These are phyloP conservation scores for Cryptosporidium viatorum DNA, from an alignment of 169 alveolate species.

Conservation along the genomic window DNA sequence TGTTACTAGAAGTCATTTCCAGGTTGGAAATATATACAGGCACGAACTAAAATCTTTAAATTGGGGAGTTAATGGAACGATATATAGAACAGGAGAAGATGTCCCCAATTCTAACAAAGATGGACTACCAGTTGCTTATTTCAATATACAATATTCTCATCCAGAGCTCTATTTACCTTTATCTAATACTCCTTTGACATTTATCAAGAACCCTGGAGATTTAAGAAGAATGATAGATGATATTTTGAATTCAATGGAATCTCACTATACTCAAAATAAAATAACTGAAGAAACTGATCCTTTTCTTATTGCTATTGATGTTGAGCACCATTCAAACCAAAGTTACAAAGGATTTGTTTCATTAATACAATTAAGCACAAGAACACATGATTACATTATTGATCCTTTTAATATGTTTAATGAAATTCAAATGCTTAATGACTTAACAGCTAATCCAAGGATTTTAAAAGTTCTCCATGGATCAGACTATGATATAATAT, in stretches of 20 bases:
- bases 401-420: conserved; percentile 90
- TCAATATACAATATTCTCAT: conserved; percentile 15
- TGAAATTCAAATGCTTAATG: conserved; percentile 84
- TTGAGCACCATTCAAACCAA: conserved; percentile 90
- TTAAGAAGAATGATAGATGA: conserved; percentile 82
- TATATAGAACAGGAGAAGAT: conserved; percentile 77
- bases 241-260: conserved; percentile 37
- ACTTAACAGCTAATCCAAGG: conserved; percentile 91
- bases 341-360: conserved; percentile 93
- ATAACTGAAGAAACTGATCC: conserved; percentile 24
- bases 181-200: conserved; percentile 83
- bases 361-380: conserved; percentile 91
- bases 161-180: conserved; percentile 76
- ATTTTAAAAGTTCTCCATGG: conserved; percentile 95
- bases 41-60: conserved; percentile 70
- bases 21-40: neutral
- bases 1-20: conserved; percentile 23
- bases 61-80: conserved; percentile 66
- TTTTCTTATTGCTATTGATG: conserved; percentile 90
- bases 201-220: conserved; percentile 81
- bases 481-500: conserved; percentile 90
- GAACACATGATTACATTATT: conserved; percentile 90
- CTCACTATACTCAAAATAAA: conserved; percentile 59
- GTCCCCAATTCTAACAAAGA: conserved; percentile 24
- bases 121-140: conserved; percentile 15